phyloP scores from a whole-genome alignment of 2,329 filamentous ascomycete genomes.

The Phoma sp. region DNA sequence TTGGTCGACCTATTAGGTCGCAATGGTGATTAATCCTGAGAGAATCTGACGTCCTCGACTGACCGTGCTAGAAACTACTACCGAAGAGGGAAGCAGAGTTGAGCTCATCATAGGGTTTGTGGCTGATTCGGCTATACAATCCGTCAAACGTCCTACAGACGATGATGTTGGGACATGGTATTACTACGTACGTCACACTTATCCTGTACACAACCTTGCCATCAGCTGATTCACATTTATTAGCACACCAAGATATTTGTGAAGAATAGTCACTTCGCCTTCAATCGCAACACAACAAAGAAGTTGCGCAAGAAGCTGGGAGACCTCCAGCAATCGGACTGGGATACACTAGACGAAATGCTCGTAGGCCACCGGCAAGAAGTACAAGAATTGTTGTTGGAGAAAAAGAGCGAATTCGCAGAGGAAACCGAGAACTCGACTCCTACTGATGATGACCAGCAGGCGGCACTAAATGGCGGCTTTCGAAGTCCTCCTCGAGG shows the following conservation, averaged over 20 bases:
- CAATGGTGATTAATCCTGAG: constrained; percentile 62
- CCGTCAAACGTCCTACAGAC: constrained; percentile 69
- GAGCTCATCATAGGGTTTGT: constrained; percentile 83
- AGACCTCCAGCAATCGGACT: constrained; percentile 56
- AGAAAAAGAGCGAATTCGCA: constrained; percentile 51
- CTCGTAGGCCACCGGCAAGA: constrained; percentile 60
- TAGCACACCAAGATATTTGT: constrained; percentile 81
- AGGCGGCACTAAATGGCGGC: constrained; percentile 14
- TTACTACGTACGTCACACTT: constrained; percentile 60
- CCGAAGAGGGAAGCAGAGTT: constrained; percentile 51
- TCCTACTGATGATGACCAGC: constrained; percentile 30
- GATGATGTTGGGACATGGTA: constrained; percentile 88
- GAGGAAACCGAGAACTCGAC: constrained; percentile 29
- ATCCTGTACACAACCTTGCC: not conserved
- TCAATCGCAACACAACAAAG: constrained; percentile 66
- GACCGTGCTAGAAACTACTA: constrained; percentile 11
- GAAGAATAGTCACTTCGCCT: constrained; percentile 76
- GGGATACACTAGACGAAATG: constrained; percentile 63
- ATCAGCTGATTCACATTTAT: not conserved
- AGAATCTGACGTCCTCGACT: not conserved
- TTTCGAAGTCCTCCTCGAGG: constrained; percentile 31
- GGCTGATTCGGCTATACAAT: constrained; percentile 74
- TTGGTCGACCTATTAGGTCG: constrained; percentile 82
- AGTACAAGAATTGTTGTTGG: constrained; percentile 57
- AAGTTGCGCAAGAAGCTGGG: constrained; percentile 67